A percentile compares a stretch with the other conserved stretches of the same genome.
These are phyloP conservation scores for Eucalyptus regnans DNA, from an alignment of 345 rosid species.

Conservation along the genomic window DNA sequence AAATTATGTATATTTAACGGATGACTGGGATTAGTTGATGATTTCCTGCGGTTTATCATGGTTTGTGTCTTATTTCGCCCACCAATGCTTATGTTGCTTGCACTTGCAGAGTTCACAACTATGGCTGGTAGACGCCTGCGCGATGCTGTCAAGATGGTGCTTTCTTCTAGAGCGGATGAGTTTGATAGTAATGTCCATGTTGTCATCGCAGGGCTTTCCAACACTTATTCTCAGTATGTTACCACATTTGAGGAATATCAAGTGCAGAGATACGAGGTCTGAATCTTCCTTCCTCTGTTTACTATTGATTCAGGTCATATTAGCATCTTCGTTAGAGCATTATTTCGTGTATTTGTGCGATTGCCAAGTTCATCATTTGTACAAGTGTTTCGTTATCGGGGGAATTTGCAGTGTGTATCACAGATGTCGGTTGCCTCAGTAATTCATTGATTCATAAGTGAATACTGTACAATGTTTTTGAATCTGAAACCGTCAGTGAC, in stretches of 20 bases:
- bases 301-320: not conserved
- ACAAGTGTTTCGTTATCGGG: not conserved
- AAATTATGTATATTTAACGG: not conserved
- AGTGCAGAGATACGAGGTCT: conserved; percentile 66
- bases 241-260: conserved; percentile 63
- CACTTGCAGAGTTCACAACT: conserved; percentile 51
- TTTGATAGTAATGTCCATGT: conserved; percentile 30
- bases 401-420: not conserved
- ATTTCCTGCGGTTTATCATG: not conserved
- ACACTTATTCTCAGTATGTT: conserved; percentile 61
- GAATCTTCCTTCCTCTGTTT: not conserved
- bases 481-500: not conserved
- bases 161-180: conserved; percentile 16
- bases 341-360: not conserved
- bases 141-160: conserved; percentile 45
- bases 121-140: conserved; percentile 77
- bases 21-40: not conserved
- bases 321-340: not conserved
- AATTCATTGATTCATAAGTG: not conserved
- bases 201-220: conserved; percentile 60
- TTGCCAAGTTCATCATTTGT: not conserved
- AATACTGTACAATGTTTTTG: not conserved
- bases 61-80: not conserved
- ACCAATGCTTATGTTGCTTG: not conserved
- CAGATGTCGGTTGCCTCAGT: not conserved